phyloP scores from a whole-genome alignment of 139 green algal genomes.

The Tetratostichococcus sp. region DNA sequence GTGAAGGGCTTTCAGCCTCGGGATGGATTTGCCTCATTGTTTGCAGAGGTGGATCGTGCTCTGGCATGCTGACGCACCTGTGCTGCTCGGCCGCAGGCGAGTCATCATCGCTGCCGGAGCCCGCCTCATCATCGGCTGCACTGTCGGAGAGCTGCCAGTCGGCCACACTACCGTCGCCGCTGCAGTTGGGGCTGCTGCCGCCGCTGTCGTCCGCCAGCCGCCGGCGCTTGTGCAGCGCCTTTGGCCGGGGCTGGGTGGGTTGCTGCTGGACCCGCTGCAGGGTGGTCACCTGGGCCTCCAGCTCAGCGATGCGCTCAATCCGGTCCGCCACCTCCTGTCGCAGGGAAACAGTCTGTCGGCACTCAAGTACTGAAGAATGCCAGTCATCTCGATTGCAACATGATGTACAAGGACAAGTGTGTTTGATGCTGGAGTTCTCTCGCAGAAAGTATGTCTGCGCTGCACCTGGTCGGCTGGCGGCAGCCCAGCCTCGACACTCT shows the following conservation, averaged over 20 bases:
- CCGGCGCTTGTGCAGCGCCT: background rate
- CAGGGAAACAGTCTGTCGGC: too few relatives aligned
- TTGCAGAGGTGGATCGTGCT: too few relatives aligned
- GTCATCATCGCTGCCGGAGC: constrained; percentile 31
- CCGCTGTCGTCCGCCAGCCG: background rate
- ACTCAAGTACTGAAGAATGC: too few relatives aligned
- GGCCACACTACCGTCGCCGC: background rate
- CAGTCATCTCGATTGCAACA: too few relatives aligned
- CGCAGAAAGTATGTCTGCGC: too few relatives aligned
- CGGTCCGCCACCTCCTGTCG: background rate
- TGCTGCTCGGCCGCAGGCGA: constrained; percentile 37
- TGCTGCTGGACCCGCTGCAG: constrained; percentile 28
- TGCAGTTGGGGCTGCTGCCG: background rate
- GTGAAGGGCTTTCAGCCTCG: too few relatives aligned
- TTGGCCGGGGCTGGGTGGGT: background rate
- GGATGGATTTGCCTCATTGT: too few relatives aligned
- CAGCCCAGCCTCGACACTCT: background rate
- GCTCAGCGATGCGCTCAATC: constrained; percentile 46
- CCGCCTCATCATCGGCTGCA: background rate
- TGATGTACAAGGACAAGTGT: too few relatives aligned
- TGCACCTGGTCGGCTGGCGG: background rate
- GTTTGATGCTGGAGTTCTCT: too few relatives aligned
- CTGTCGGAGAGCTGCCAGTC: background rate
- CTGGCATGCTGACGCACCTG: too few relatives aligned
- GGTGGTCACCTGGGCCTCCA: constrained; percentile 57